Conservation (phyloP, 306 rosid genomes). For the Alnus rubra region DNA sequence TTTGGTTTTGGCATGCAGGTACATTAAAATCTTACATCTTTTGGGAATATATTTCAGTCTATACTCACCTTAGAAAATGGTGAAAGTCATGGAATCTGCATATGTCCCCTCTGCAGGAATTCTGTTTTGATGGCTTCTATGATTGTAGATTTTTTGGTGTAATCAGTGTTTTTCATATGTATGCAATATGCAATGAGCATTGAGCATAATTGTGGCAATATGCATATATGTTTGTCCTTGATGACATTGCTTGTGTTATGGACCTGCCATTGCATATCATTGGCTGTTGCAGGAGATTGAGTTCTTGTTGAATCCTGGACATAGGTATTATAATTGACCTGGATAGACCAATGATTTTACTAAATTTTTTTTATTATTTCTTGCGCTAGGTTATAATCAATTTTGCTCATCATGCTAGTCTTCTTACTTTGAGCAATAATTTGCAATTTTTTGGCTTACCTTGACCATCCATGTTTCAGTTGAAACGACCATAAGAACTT, state of each 20-base stretch:
- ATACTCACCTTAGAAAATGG: background rate
- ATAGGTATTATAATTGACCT: background rate
- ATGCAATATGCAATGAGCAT: too few relatives aligned
- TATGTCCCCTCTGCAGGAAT: background rate
- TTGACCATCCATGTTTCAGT: background rate
- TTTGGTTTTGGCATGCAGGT: constrained; percentile 90
- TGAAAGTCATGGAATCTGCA: background rate
- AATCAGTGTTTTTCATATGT: background rate
- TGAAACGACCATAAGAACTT: background rate
- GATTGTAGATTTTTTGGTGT: constrained; percentile 16
- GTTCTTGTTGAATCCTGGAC: background rate
- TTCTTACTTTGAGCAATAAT: background rate
- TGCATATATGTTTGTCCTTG: too few relatives aligned
- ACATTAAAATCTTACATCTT: constrained; percentile 25
- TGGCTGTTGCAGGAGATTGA: background rate
- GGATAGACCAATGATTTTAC: background rate
- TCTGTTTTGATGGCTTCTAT: background rate
- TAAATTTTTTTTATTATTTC: background rate
- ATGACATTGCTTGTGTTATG: too few relatives aligned
- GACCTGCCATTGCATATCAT: background rate
- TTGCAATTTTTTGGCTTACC: background rate
- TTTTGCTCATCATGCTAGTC: background rate
- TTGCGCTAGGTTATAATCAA: background rate
- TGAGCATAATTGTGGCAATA: too few relatives aligned
- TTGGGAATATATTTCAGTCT: constrained; percentile 13